A percentile compares a stretch with the other conserved stretches of the same genome.
Conservation (phyloP, 768 basidiomycete genomes). For the Mycena galopus region DNA sequence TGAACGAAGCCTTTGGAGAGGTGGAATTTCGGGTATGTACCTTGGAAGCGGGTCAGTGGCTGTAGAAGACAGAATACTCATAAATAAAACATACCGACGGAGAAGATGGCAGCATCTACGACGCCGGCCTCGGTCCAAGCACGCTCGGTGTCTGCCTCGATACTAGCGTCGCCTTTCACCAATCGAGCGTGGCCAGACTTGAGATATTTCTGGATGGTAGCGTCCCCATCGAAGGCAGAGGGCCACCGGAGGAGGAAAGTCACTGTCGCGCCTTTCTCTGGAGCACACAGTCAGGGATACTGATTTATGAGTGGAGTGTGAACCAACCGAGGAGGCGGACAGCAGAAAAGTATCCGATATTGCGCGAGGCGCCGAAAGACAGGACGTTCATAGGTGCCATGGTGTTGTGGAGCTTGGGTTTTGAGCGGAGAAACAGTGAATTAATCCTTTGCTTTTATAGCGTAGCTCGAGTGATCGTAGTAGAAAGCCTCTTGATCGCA, state of each 20-base stretch:
- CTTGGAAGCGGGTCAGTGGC: not conserved
- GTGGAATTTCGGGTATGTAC: not conserved
- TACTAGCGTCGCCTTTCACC: conserved; percentile 62
- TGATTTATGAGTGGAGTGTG: too few species aligned
- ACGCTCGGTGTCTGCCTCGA: conserved; percentile 38
- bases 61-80: too few species aligned
- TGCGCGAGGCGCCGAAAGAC: conserved; percentile 49
- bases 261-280: conserved; percentile 56
- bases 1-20: conserved; percentile 57
- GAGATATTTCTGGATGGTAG: conserved; percentile 55
- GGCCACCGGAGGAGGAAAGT: conserved; percentile 63
- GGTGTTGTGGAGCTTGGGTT: too few species aligned
- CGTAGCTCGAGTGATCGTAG: too few species aligned
- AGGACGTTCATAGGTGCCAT: conserved; percentile 35
- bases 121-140: conserved; percentile 50
- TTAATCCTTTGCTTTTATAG: too few species aligned
- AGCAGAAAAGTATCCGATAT: conserved; percentile 50
- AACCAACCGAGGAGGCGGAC: conserved; percentile 47
- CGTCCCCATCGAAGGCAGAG: conserved; percentile 57
- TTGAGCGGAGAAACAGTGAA: too few species aligned
- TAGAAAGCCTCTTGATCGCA: too few species aligned
- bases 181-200: conserved; percentile 56
- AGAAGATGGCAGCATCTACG: conserved; percentile 60
- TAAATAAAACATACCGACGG: conserved; percentile 55
- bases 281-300: not conserved